Base-by-base conservation (phyloP, 306 rosid species). In the Citrullus colocynthis region DNA sequence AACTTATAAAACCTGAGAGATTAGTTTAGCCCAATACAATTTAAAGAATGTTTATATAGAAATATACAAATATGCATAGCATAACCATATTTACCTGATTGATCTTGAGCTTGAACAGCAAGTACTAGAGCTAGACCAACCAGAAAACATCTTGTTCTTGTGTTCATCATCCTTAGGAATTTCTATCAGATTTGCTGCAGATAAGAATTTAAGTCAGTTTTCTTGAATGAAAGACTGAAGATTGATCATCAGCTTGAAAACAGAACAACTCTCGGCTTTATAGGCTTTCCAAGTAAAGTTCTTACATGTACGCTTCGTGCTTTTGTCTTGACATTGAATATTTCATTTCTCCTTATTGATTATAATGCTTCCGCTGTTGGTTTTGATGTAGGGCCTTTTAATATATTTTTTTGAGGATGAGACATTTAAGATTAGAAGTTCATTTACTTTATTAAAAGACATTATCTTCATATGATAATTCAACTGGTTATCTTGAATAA, bases 1-100 rank as follows among this genome's bases (percentile, higher is more conserved):
- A 28, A 74, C 85, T 85, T 15, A 85, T 70, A 63, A 85, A 85
- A 42, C 77, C 87, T 83, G 49, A 44, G 52, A 45, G 54, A 48
- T 48, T 0, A 13, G 12, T 48, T 13, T 41, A 67, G 55, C 5
- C 9, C 20, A 11, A 67, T 10, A 41, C 28, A 1, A 15, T 63
- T 63, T 63, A 0, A 63, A 14, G 70, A 32, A 15, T 16, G 42
- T 63, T 63, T 63, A 14, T 2, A 15, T 34, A 32, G 70, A 63
- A 62, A 32, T 58, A 7, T 32, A 13, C 42, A 34, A 34, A 63
- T 34, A 32, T n/a, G 44, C 28, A 24, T 24, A 24, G 28, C 28
- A 63, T 34, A 17, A 75, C 37, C 45, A 48, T 48, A 2, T 48
- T 48, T 48, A 48, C 54, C 54, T 13, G 54, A 48, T 48, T 48